phyloP scores from a whole-genome alignment of 1,284 basidiomycete genomes.

The Puccinia horiana region DNA sequence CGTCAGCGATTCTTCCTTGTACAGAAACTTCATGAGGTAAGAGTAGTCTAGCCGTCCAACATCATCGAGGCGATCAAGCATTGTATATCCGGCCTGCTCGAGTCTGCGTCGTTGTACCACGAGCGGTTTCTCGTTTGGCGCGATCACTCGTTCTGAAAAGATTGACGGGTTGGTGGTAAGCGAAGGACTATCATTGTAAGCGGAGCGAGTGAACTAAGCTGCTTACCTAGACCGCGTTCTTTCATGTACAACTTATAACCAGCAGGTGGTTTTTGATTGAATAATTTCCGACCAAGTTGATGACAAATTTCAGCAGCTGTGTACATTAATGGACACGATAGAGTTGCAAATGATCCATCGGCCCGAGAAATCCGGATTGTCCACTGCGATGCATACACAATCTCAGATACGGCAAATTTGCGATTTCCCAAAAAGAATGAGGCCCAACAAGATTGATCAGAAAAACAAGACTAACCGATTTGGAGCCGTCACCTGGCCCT shows the following conservation, averaged over 20 bases:
- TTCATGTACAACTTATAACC: slow-evolving; percentile 77
- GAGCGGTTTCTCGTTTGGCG: slow-evolving; percentile 78
- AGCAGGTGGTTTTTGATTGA: slow-evolving; percentile 59
- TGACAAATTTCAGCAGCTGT: slow-evolving; percentile 73
- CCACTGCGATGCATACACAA: slow-evolving; percentile 30
- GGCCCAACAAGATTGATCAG: neutral
- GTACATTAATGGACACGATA: slow-evolving; percentile 68
- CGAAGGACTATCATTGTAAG: neutral
- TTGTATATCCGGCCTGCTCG: slow-evolving; percentile 86
- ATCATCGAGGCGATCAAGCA: slow-evolving; percentile 75
- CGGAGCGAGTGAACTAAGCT: neutral
- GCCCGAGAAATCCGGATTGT: slow-evolving; percentile 73
- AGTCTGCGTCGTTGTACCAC: slow-evolving; percentile 80
- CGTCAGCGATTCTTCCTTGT: slow-evolving; percentile 54
- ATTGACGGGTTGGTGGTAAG: slow-evolving; percentile 40
- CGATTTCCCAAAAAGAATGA: neutral
- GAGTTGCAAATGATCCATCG: slow-evolving; percentile 73
- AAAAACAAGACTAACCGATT: slow-evolving; percentile 34
- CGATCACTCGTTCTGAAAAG: slow-evolving; percentile 73
- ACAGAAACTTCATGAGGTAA: slow-evolving; percentile 83
- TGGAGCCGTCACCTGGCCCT: slow-evolving; percentile 12
- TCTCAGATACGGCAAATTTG: neutral
- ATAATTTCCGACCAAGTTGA: slow-evolving; percentile 66
- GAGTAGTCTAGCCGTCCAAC: slow-evolving; percentile 79
- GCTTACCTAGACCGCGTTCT: slow-evolving; percentile 77